phyloP scores from a whole-genome alignment of 331 rosid species.

The Rosa hybrid region DNA sequence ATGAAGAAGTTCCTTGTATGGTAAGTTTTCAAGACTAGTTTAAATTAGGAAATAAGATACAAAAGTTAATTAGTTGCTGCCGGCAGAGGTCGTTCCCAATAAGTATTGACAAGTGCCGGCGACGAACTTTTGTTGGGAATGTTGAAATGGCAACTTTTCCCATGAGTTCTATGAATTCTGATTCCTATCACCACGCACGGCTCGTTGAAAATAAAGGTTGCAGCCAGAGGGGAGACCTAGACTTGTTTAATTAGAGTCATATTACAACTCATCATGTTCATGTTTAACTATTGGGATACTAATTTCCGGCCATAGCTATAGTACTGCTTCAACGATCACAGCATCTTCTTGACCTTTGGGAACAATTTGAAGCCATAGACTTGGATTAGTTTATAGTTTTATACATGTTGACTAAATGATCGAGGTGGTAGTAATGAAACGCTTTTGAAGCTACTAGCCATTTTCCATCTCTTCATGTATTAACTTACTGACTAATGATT shows the following conservation, averaged over 20 bases:
- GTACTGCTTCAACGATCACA: not conserved
- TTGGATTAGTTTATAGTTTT: not conserved
- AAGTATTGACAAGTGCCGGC: too few species aligned
- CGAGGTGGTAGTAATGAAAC: not conserved
- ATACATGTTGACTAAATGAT: not conserved
- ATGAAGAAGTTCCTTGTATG: not conserved
- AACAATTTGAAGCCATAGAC: not conserved
- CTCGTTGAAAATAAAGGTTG: not conserved
- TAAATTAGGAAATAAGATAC: not conserved
- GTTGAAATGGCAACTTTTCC: too few species aligned
- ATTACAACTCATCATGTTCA: not conserved
- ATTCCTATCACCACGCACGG: not conserved
- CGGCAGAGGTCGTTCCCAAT: too few species aligned
- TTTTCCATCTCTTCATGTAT: too few species aligned
- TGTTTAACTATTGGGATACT: not conserved
- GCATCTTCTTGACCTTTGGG: not conserved
- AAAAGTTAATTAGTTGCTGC: too few species aligned
- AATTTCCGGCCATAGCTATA: not conserved
- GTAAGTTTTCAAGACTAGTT: not conserved
- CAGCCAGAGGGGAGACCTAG: not conserved
- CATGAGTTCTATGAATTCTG: not conserved
- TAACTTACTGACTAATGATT: too few species aligned
- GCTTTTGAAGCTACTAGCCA: too few species aligned
- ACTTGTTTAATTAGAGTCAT: not conserved
- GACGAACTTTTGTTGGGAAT: too few species aligned